Percentiles rank a stretch among this genome's conserved stretches.
Conservation (phyloP, 805 yeast species). For the Wickerhamomyces mucosus region DNA sequence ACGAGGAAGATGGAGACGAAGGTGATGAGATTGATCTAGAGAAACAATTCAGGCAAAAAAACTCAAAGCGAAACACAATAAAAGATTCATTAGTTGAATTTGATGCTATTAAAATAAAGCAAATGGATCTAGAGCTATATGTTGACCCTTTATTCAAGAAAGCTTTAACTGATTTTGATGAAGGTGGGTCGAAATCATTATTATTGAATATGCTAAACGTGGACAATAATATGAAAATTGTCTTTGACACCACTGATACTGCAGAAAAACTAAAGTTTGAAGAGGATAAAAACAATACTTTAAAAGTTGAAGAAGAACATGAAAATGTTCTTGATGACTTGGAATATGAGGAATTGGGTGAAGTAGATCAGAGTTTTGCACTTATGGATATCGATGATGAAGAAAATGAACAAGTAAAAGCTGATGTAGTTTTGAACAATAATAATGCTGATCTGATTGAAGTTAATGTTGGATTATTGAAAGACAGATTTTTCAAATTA, state of each 20-base stretch:
- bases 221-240: conserved; percentile 43
- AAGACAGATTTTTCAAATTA: neutral
- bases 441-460: neutral
- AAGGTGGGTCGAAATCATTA: conserved; percentile 69
- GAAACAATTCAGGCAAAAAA: neutral
- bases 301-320: conserved; percentile 6
- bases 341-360: conserved; percentile 10
- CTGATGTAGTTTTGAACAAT: too few species aligned
- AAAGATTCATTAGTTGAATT: conserved; percentile 44
- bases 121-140: conserved; percentile 52
- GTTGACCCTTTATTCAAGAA: conserved; percentile 69
- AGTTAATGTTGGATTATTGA: neutral
- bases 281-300: conserved; percentile 7
- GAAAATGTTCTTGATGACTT: conserved; percentile 11
- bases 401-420: too few species aligned
- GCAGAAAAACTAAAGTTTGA: conserved; percentile 7
- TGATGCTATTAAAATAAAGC: conserved; percentile 39
- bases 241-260: conserved; percentile 48
- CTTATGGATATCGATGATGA: conserved; percentile 1
- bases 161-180: conserved; percentile 67
- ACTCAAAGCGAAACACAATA: conserved; percentile 10
- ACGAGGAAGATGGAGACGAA: conserved; percentile 19
- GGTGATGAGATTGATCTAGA: conserved; percentile 3
- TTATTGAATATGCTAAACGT: conserved; percentile 51
- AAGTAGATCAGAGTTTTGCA: conserved; percentile 2